Percentiles rank a stretch among this genome's conserved stretches.
Evolutionary conservation across 768 basidiomycete genomes (phyloP).

Genomic region (Termitomyces sp.): DNA sequence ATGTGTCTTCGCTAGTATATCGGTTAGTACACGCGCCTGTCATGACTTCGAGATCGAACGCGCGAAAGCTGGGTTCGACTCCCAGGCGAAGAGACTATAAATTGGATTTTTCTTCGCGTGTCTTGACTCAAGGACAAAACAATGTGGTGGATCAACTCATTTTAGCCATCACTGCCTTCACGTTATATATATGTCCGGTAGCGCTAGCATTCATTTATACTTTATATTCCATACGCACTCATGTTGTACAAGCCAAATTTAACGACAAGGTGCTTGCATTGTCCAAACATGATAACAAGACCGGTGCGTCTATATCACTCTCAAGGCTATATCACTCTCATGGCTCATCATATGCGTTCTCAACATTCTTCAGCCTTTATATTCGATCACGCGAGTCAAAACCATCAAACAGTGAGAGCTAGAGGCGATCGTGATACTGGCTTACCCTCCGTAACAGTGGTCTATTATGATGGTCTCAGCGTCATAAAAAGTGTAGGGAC

Average conservation of each 20-base stretch:
- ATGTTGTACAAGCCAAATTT: constrained; percentile 9
- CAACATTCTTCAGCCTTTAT: not conserved
- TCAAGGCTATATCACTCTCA: too few relatives aligned
- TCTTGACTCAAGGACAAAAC: too few relatives aligned
- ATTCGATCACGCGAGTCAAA: not conserved
- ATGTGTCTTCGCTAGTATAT: too few relatives aligned
- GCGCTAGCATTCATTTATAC: not conserved
- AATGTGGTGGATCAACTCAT: too few relatives aligned
- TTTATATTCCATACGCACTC: not conserved
- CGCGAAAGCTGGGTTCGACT: too few relatives aligned
- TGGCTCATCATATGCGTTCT: not conserved
- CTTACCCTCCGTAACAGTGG: not conserved
- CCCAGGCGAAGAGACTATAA: too few relatives aligned
- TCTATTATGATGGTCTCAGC: constrained; percentile 5
- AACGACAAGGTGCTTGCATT: constrained; percentile 5
- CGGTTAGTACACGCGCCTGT: too few relatives aligned
- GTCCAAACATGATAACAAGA: constrained; percentile 3
- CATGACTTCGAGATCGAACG: too few relatives aligned
- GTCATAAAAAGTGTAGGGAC: constrained; percentile 2
- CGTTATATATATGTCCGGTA: not conserved
- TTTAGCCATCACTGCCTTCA: too few relatives aligned
- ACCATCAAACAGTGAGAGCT: not conserved
- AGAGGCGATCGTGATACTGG: not conserved
- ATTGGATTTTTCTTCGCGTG: too few relatives aligned
- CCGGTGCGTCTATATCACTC: not conserved